Evolutionary conservation across 2,329 filamentous ascomycete species (phyloP), one percentile per base, ranked within the genome.

Genomic region (Tolypocladium paradoxum): DNA sequence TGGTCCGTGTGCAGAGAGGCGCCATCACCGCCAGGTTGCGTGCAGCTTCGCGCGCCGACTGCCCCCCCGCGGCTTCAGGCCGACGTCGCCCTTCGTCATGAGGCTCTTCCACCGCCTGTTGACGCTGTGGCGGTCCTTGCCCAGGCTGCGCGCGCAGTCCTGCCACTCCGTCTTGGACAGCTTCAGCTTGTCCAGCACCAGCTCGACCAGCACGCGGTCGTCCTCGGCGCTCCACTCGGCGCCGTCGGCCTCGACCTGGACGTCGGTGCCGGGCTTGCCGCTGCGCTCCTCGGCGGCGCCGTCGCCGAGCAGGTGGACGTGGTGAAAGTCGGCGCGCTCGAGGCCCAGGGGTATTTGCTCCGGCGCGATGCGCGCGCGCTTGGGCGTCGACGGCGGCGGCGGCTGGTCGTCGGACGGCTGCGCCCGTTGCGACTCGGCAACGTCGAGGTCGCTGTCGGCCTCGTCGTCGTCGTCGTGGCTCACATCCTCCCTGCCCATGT

Each of bases 121-220:
- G 47, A 84, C 71, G 55, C 74, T 78, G 54, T 74, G 71, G 50
- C 78, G 72, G 66, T 84, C 81, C 60, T 77, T 81, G 56, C 83
- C 82, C 8, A 86, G 70, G 58, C 74, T 82, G 55, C 81, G 74
- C 45, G 82, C 83, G 65, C 82, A 85, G 63, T 86, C 82, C 55
- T 84, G 79, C 83, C 82, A 85, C 54, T 86, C 82, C 50, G 76
- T 73, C 67, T 81, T 84, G 59, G 76, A 77, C 24, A 87, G 73
- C 67, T 78, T 79, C 53, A 86, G 73, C 70, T 85, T 85, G 64
- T 84, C 81, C 6, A 86, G 71, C 38, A 87, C 81, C 20, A 86
- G 73, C 67, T 85, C 82, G n/a, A 86, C 79, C 2, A 87, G 72
- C 54, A 84, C 73, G 54, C 81, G 74, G 64, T 86, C 83, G 56